Conservation (phyloP, 352 stramenopile species). For the Phytopythium chamaehyphon region DNA sequence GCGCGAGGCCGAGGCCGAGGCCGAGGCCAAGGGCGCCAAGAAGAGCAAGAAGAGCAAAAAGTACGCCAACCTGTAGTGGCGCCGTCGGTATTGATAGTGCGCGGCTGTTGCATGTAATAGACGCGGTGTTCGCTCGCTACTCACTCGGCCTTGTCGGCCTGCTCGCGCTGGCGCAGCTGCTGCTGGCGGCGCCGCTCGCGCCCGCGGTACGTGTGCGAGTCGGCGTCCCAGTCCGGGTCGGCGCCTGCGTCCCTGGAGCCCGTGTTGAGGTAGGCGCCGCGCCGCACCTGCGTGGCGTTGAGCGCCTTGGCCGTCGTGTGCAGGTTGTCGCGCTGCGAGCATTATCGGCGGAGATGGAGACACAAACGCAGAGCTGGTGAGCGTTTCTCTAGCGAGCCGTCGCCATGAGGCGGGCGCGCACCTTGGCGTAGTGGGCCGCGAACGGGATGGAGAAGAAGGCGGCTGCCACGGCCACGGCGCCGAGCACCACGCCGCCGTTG, state of each 20-base stretch:
- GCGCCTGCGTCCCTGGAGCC: conserved; percentile 71
- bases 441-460: conserved; percentile 78
- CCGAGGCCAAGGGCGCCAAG: conserved; percentile 36
- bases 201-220: conserved; percentile 58
- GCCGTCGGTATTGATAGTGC: conserved; percentile 12
- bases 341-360: no score
- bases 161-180: conserved; percentile 11
- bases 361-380: no score
- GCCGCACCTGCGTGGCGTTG: conserved; percentile 70
- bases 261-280: conserved; percentile 78
- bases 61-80: conserved; percentile 69
- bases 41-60: conserved; percentile 74
- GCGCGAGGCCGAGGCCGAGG: conserved; percentile 35
- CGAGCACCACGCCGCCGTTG: conserved; percentile 38
- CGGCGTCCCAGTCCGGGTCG: conserved; percentile 81
- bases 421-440: conserved; percentile 63
- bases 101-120: neutral
- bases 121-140: neutral
- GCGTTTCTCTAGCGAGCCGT: neutral
- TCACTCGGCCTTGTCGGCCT: conserved; percentile 7
- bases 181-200: conserved; percentile 25
- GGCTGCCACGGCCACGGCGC: conserved; percentile 39
- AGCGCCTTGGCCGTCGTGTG: conserved; percentile 54
- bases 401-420: conserved; percentile 3
- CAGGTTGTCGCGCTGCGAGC: conserved; percentile 51